Percentiles rank a stretch among this genome's conserved stretches.
These are phyloP conservation scores for Chrysopogon serrulatus DNA, from an alignment of 176 grass and related monocot genomes.

Conservation along the genomic window DNA sequence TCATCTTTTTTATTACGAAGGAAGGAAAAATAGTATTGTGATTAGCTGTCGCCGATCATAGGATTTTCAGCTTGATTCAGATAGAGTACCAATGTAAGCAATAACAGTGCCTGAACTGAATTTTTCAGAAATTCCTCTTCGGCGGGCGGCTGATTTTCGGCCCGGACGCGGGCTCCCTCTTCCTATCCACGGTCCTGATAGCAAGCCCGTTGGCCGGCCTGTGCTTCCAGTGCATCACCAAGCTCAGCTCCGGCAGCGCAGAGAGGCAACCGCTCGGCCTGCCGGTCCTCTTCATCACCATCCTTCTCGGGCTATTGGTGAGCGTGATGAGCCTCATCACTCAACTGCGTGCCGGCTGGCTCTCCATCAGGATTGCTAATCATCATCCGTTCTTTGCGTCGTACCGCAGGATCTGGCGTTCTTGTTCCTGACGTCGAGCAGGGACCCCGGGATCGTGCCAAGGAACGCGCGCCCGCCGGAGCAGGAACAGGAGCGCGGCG, in stretches of 20 bases:
- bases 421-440: constrained; percentile 73
- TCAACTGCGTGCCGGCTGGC: background rate
- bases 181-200: constrained; percentile 61
- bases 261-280: constrained; percentile 38
- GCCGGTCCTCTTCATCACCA: background rate
- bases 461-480: constrained; percentile 58
- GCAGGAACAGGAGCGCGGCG: background rate
- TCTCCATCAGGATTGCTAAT: background rate
- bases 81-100: too few species aligned
- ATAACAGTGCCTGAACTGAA: background rate
- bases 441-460: constrained; percentile 90
- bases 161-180: constrained; percentile 70
- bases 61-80: background rate
- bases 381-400: background rate
- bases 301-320: constrained; percentile 26
- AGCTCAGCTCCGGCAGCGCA: constrained; percentile 28
- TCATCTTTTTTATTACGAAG: too few species aligned
- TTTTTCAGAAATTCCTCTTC: constrained; percentile 75
- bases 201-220: constrained; percentile 43
- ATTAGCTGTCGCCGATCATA: background rate
- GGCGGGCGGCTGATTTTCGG: constrained; percentile 86
- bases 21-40: too few species aligned
- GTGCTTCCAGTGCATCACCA: constrained; percentile 65
- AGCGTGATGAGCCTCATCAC: background rate
- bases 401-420: constrained; percentile 60